Percentiles rank a stretch among this genome's conserved stretches.
Evolutionary conservation across 2,329 filamentous ascomycete species (phyloP).

Genomic region (Claviceps fusiformis): DNA sequence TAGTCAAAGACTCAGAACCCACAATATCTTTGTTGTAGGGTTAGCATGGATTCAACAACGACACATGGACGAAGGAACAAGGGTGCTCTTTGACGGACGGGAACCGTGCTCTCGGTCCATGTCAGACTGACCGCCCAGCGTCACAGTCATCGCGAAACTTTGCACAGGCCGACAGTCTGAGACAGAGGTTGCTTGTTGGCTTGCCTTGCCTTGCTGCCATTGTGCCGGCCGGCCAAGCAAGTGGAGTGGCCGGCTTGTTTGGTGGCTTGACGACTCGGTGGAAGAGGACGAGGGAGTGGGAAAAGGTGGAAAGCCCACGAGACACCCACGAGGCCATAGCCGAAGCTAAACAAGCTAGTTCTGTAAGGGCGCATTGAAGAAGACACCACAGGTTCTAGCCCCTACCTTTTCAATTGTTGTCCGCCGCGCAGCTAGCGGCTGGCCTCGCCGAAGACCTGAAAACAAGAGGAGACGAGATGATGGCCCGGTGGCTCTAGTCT

Average conservation of each 20-base stretch:
- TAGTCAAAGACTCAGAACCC: not conserved
- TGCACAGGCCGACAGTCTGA: conserved; percentile 9
- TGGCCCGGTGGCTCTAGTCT: not conserved
- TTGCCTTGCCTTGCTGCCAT: not conserved
- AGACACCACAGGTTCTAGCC: not conserved
- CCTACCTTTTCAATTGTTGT: not conserved
- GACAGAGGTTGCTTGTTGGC: conserved; percentile 7
- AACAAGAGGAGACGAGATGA: not conserved
- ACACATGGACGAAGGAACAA: not conserved
- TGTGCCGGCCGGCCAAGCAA: not conserved
- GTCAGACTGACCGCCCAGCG: conserved; percentile 2
- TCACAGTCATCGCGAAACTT: conserved; percentile 6
- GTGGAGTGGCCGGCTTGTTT: not conserved
- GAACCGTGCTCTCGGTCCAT: conserved; percentile 4
- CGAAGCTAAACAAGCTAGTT: not conserved
- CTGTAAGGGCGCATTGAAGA: not conserved
- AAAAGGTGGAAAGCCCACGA: not conserved
- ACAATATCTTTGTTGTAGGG: not conserved
- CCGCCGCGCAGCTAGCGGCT: not conserved
- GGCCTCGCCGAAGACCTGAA: not conserved
- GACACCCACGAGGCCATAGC: not conserved
- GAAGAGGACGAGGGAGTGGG: not conserved
- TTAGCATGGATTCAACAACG: not conserved
- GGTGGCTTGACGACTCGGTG: not conserved
- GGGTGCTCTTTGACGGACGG: not conserved